Evolutionary conservation across 768 basidiomycete species (phyloP), one percentile per base, ranked within the genome.

Genomic region (Crucibulum laeve): DNA sequence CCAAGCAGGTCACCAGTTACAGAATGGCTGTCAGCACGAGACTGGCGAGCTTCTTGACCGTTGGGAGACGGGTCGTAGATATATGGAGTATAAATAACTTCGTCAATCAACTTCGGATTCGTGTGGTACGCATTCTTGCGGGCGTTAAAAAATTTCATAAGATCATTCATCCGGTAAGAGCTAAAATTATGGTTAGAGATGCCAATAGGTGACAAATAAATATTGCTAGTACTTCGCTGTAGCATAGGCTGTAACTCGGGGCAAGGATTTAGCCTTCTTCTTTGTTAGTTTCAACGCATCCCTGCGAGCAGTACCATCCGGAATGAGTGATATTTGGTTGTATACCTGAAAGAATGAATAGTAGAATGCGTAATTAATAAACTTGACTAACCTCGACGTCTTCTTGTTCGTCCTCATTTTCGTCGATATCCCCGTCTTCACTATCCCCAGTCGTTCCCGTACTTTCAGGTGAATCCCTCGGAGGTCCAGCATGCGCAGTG

Each of bases 171-270:
- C 42, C 89, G 79, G 62, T 94, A 97, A 6, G 93, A 92, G 39
- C 92, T 95, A 53, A 23, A 38, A 42, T 38, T 3, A 34, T n/a
- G 34, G 30, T 15, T 17, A 43, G 25, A 41, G 13, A 24, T 18
- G 14, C 8, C 2, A 25, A 25, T 15, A 15, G 33, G 35, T 40
- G 21, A 4, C 25, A 43, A 33, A 36, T 35, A 15, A 22, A 40
- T 21, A 28, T 18, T 34, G n/a, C 17, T 24, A 21, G 52, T 62
- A 93, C 93, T 77, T 84, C 24, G 93, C 90, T 13, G 92, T 96
- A 34, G 93, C 91, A 63, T 95, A 96, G 4, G 93, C 94, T 2
- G 94, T 96, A n/a, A 94, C 94, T 53, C 94, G 70, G 24, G 93
- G 93, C 10, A 96, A 62, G 10, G 81, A 82, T 59, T 93, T 94